Conservation (phyloP, 176 grass and related monocot genomes). For the Triticum urartu region DNA sequence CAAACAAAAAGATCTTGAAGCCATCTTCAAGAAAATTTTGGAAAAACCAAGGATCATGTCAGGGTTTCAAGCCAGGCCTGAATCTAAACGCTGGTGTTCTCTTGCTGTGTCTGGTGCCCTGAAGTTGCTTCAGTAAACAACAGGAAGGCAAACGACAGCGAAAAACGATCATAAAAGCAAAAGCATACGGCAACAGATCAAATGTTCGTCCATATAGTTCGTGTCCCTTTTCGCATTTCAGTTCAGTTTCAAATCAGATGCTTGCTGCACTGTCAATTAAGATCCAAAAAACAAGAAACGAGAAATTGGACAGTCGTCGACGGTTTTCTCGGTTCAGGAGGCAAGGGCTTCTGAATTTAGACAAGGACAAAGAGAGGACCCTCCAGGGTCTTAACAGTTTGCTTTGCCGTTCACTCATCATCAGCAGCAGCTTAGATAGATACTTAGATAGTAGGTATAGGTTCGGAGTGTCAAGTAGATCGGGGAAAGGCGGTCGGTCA, state of each 20-base stretch:
- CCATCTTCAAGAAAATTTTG: not conserved
- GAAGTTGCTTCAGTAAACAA: not conserved
- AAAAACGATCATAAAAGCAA: not conserved
- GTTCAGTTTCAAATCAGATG: not conserved
- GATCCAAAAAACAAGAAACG: not conserved
- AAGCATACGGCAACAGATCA: not conserved
- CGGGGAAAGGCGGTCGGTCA: slow-evolving; percentile 8
- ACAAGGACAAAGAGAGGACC: not conserved
- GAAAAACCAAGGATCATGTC: not conserved
- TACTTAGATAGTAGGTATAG: not conserved
- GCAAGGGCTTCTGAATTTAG: slow-evolving; percentile 5
- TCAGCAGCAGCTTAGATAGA: slow-evolving; percentile 9
- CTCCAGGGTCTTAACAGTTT: slow-evolving; percentile 6
- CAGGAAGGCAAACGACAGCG: not conserved
- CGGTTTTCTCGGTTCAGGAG: not conserved
- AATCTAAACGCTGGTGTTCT: not conserved
- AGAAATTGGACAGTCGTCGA: not conserved
- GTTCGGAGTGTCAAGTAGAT: not conserved
- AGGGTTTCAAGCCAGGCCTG: not conserved
- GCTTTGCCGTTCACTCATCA: slow-evolving; percentile 4
- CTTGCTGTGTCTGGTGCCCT: not conserved
- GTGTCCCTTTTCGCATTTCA: not conserved
- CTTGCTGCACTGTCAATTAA: not conserved
- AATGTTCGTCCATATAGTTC: not conserved
- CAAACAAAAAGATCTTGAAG: not conserved